Evolutionary conservation across 495 filamentous ascomycete species (phyloP), one percentile per base, ranked within the genome.

Genomic region (Penicillium salamii): DNA sequence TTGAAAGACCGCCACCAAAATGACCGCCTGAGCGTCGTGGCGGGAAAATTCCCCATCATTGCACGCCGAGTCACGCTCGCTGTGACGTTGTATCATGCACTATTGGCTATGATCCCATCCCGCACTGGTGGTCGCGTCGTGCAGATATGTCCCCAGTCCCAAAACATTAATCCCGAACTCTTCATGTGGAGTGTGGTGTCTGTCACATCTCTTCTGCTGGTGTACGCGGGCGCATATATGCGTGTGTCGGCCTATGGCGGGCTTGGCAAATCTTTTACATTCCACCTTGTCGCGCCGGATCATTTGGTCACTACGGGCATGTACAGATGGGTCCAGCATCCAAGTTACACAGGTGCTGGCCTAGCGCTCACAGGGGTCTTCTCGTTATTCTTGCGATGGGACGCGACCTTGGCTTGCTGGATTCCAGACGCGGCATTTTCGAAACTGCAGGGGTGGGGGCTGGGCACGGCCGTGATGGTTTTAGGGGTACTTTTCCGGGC

Each of bases 211-310:
- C 50, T 65, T 0, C 14, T 66, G 13, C 38, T 67, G 17, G 57
- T 77, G 8, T 62, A 60, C 38, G 40, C 55, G 31, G 69, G 68
- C 4, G 53, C 62, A 0, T 57, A 57, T 9, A 50, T 77, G 6
- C 65, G 73, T 2, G 41, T 76, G 1, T 45, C 53, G 0, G 60
- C 70, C 1, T 77, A 71, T 33, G 49, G 57, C 0, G 37, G 61
- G 1, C 67, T 79, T 0, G 77, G 76, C 1, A 57, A 52, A 12
- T 68, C 75, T 29, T 78, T 80, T 35, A 79, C 78, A 1, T 78
- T 77, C 45, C 55, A 63, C 18, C 65, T 79, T 4, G 63, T 71
- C 12, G 53, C 63, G 31, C 77, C 78, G 17, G 68, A 70, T 39
- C 47, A 53, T 3, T 61, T 78, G 12, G 59, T 67, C 2, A 78